Percentiles rank a stretch among this genome's conserved stretches.
Conservation (phyloP, 108 stramenopile species). For the Pseudonitzschia multiseries region DNA sequence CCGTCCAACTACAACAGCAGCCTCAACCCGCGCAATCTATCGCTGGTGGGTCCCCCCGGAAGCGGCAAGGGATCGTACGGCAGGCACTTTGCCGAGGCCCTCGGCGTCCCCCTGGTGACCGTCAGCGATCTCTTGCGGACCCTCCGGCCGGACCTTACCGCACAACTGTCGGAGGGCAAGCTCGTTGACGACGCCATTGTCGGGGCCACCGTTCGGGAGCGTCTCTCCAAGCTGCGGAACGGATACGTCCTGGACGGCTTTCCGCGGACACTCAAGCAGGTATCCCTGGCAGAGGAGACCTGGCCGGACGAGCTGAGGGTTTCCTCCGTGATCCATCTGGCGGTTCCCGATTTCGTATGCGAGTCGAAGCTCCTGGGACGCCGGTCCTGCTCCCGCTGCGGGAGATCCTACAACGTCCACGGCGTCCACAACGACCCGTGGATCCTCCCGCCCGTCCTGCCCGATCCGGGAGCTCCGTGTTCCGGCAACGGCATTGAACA, state of each 20-base stretch:
- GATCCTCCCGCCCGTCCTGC: constrained; percentile 64
- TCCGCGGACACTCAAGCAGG: constrained; percentile 66
- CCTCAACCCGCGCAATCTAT: constrained; percentile 13
- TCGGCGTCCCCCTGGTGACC: constrained; percentile 47
- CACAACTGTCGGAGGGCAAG: constrained; percentile 42
- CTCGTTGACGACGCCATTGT: constrained; percentile 64
- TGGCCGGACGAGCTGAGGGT: constrained; percentile 49
- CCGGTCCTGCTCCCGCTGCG: constrained; percentile 61
- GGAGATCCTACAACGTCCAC: constrained; percentile 56
- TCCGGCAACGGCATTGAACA: background rate
- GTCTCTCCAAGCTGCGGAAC: constrained; percentile 25
- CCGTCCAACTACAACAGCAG: no score
- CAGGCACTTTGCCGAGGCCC: constrained; percentile 35
- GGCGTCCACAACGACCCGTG: constrained; percentile 60
- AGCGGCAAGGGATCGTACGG: constrained; percentile 71
- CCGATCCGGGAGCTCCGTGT: no score
- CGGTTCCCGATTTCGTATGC: constrained; percentile 77
- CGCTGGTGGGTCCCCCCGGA: constrained; percentile 60
- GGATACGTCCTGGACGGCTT: constrained; percentile 77
- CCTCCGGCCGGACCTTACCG: constrained; percentile 31
- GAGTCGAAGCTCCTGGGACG: constrained; percentile 71
- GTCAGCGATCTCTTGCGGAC: constrained; percentile 62
- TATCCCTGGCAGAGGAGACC: constrained; percentile 44
- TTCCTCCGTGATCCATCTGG: constrained; percentile 51
- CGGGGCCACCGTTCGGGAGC: constrained; percentile 42